Percentiles rank a stretch among this genome's conserved stretches.
Conservation (phyloP, 139 green algal species). For the Pedinophyceae sp. region DNA sequence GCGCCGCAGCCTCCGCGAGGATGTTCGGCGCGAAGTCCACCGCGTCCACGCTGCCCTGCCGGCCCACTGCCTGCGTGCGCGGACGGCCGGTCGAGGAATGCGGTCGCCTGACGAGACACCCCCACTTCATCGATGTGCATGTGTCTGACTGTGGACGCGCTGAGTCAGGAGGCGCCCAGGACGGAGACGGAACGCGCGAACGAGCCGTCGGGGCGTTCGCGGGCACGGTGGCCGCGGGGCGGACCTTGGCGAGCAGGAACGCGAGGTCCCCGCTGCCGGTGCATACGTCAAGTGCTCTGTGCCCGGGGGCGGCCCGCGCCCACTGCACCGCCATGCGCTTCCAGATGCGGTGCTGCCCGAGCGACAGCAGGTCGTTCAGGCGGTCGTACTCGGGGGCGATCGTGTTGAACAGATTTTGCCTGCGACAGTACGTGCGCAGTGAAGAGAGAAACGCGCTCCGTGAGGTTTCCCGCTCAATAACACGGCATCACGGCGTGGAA, state of each 20-base stretch:
- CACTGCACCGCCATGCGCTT: conserved; percentile 88
- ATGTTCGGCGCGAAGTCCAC: conserved; percentile 89
- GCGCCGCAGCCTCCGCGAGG: conserved; percentile 42
- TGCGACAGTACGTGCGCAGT: too few relatives aligned
- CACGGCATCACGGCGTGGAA: too few relatives aligned
- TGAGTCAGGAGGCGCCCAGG: too few relatives aligned
- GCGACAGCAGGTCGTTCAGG: conserved; percentile 79
- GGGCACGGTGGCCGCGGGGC: too few relatives aligned
- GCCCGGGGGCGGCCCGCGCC: conserved; percentile 34
- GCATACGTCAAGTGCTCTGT: conserved; percentile 72
- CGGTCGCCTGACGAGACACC: not conserved
- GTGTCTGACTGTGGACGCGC: too few relatives aligned
- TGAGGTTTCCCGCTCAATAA: too few relatives aligned
- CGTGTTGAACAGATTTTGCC: conserved; percentile 63
- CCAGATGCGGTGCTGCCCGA: conserved; percentile 87
- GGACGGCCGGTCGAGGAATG: not conserved
- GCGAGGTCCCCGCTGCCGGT: conserved; percentile 87
- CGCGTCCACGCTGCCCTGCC: conserved; percentile 50
- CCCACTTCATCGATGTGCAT: too few relatives aligned
- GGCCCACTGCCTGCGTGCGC: conserved; percentile 33
- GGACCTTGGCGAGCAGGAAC: conserved; percentile 51
- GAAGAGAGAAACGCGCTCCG: too few relatives aligned
- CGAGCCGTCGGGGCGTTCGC: too few relatives aligned
- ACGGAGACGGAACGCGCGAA: too few relatives aligned
- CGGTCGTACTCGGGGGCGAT: conserved; percentile 79